Conservation (phyloP, 1,139 yeast genomes). For the Lodderomyces margitis region DNA sequence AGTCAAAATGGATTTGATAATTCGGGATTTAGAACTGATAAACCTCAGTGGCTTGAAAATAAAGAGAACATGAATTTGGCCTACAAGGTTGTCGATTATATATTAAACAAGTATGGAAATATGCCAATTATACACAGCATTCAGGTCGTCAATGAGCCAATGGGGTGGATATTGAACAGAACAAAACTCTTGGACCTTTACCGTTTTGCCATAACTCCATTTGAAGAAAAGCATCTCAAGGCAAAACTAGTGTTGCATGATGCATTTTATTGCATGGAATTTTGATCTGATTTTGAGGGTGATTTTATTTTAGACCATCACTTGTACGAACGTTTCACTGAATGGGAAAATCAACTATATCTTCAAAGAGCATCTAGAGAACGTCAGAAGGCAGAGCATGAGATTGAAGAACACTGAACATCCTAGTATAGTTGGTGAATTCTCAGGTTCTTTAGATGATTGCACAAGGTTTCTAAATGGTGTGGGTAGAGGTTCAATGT, state of each 20-base stretch:
- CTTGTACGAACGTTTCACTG: constrained; percentile 24
- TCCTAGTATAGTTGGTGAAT: constrained; percentile 25
- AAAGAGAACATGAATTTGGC: constrained; percentile 19
- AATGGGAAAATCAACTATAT: constrained; percentile 18
- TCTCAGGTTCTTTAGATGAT: constrained; percentile 28
- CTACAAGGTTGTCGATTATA: constrained; percentile 17
- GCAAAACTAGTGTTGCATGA: constrained; percentile 22
- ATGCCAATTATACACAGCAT: constrained; percentile 18
- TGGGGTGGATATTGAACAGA: constrained; percentile 18
- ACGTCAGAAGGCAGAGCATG: constrained; percentile 17
- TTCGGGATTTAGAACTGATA: constrained; percentile 20
- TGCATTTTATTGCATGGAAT: constrained; percentile 22
- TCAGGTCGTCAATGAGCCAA: constrained; percentile 26
- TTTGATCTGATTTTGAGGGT: constrained; percentile 20
- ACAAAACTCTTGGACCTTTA: constrained; percentile 19
- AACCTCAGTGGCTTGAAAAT: constrained; percentile 16
- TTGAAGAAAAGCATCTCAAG: constrained; percentile 11
- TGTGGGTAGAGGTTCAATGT: constrained; percentile 24
- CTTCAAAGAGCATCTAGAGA: constrained; percentile 17
- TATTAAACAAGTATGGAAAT: constrained; percentile 22
- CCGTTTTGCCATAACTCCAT: constrained; percentile 14
- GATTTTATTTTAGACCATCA: constrained; percentile 24
- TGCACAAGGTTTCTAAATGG: constrained; percentile 29
- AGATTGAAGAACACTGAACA: constrained; percentile 19
- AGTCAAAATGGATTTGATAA: constrained; percentile 32